Base-by-base conservation (phyloP, 768 basidiomycete genomes). In the Phallus indusiatus region DNA sequence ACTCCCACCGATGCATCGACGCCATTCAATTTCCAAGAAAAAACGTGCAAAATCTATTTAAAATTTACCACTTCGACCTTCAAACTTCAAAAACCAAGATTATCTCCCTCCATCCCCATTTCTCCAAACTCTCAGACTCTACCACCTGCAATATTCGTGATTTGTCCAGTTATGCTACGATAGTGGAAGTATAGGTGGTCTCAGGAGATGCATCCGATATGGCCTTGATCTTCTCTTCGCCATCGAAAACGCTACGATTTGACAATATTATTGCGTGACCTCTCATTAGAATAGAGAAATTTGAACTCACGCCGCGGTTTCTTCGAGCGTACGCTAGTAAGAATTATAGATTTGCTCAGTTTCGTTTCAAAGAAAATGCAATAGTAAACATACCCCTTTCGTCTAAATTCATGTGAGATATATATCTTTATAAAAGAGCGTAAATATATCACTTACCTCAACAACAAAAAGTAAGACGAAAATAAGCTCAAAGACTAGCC, bases 241-340 rank as follows among this genome's bases (percentile, higher is more conserved):
- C 70, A 58, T 71, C 70, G 60, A 71, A 71, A 21, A 71, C 59
- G 18, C 70, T 71, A 54, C 24, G 4, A 42, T 5, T 37, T 21
- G 10, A 42, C 20, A 21, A 1, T 21, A 47, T 2, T 47, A 22
- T 18, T 10, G 47, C n/a, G 10, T 50, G 22, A 18, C 34, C 18
- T 21, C 2, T 20, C 14, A 17, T 5, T 21, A 28, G 7, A 46
- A 36, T n/a, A 9, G 24, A 33, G 47, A 12, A 53, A 0, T 36
- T 52, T 50, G 20, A 9, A 36, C 69, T 52, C 54, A 71, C 68
- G 69, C 69, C 11, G 71, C 68, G 8, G 71, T 72, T 59, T 72
- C 71, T 62, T 72, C 71, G 20, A 70, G 65, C 0, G 71, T 70
- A 28, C 68, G 67, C 68, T 71, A 55, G 12, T 56, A 56, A 20